Base-by-base conservation (phyloP, 768 basidiomycete species). In the Pholiota molesta region DNA sequence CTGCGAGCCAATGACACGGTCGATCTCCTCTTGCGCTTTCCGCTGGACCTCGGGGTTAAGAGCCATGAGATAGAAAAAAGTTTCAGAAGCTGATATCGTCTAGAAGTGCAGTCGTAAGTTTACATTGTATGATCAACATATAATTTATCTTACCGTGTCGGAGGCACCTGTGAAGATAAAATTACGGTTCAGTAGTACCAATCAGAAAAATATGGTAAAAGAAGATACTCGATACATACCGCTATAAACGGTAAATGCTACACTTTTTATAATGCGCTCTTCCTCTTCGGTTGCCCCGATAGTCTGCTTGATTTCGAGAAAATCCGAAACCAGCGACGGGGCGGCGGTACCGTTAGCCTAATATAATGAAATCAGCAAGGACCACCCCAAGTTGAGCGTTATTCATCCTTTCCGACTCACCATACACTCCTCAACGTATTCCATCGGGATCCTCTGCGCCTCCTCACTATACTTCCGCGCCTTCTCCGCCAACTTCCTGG, bases 11-110 rank as follows among this genome's bases (percentile, higher is more conserved):
- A 77, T 58, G 3, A 75, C 66, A 0, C 59, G 57, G 52, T 78
- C 74, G 31, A 78, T 68, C 62, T 78, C 76, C 5, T 57, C 65
- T 60, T 75, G 77, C 11, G 73, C 76, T 42, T 71, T 72, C 16
- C 44, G 61, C 60, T 76, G 75, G 1, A 69, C 69, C 4, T 76
- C 69, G 1, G 77, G 75, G 57, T 76, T 61, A 19, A 62, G 52
- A 4, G 69, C 45, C 69, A 78, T 70, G 19, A 71, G 69, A 17
- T 75, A 67, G 31, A 78, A 53, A 62, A 77, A 63, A 3, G 62
- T 57, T 5, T 33, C 39, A 3, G 66, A 65, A 5, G 62, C 35
- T 5, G 65, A 63, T 5, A 60, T 61, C n/a, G 56, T 68, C 67
- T 66, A 44, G n/a, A n/a, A n/a, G 42, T 26, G 23, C 3, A 5